Evolutionary conservation across 78 protist genomes (phyloP).

Genomic region (Dictyostelium intermedium): DNA sequence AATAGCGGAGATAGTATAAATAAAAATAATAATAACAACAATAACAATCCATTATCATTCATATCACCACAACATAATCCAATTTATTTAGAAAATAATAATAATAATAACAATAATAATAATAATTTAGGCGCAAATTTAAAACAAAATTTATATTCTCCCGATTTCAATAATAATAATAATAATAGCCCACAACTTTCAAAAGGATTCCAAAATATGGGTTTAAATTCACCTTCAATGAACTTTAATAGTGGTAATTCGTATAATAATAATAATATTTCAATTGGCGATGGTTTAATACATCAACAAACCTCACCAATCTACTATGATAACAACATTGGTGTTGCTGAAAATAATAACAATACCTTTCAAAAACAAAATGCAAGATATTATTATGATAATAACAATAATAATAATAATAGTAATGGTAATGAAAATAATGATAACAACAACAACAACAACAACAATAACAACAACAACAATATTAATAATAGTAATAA

Average conservation of each 20-base stretch:
- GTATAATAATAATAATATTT: background rate
- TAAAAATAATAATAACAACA: background rate
- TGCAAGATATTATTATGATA: background rate
- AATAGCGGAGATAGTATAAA: background rate
- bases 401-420: background rate
- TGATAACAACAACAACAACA: background rate
- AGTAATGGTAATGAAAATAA: background rate
- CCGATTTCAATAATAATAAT: background rate
- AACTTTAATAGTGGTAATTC: background rate
- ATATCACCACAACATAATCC: background rate
- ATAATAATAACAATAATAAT: background rate
- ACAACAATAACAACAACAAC: background rate
- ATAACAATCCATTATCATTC: background rate
- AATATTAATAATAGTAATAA: background rate
- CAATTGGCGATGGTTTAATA: background rate
- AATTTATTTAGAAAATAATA: background rate
- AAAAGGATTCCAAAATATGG: background rate
- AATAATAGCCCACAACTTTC: background rate
- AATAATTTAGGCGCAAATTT: background rate
- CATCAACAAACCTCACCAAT: background rate
- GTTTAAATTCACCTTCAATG: background rate
- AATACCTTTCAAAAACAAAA: background rate
- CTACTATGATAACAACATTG: background rate
- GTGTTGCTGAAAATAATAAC: background rate
- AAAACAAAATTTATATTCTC: conserved; percentile 3